phyloP scores from a whole-genome alignment of 1,284 basidiomycete species.

The Sporisorium iseilematis-ciliati region DNA sequence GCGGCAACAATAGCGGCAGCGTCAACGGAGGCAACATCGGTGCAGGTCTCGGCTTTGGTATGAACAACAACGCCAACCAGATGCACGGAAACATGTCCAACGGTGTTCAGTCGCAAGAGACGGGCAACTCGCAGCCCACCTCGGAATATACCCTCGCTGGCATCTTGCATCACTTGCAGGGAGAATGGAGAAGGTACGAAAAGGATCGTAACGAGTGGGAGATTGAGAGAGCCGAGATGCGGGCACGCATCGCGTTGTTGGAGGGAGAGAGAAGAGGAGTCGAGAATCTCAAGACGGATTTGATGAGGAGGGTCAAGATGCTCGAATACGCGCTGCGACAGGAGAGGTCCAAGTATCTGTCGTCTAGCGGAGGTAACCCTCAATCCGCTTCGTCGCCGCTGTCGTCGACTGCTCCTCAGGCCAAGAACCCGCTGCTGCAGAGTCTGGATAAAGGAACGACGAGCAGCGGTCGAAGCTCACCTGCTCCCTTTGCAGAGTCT shows the following conservation, averaged over 20 bases:
- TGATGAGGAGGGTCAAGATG: constrained; percentile 98
- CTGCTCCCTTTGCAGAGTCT: constrained; percentile 36
- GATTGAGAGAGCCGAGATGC: constrained; percentile 98
- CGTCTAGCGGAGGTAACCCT: constrained; percentile 16
- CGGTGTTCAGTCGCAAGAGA: constrained; percentile 47
- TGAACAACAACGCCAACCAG: constrained; percentile 44
- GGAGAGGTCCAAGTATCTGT: constrained; percentile 74
- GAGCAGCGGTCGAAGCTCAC: constrained; percentile 59
- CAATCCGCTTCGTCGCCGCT: constrained; percentile 27
- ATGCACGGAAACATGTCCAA: constrained; percentile 51
- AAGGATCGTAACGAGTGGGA: constrained; percentile 99
- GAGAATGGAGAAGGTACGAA: constrained; percentile 92
- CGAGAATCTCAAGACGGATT: constrained; percentile 95
- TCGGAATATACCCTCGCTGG: constrained; percentile 80
- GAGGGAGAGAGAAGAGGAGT: constrained; percentile 96
- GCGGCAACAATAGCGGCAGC: constrained; percentile 31
- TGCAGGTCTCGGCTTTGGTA: constrained; percentile 41
- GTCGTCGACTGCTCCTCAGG: constrained; percentile 39
- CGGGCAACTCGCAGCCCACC: constrained; percentile 33
- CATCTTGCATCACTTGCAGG: constrained; percentile 96
- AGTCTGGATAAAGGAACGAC: constrained; percentile 48
- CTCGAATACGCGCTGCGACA: constrained; percentile 85
- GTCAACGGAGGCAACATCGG: constrained; percentile 36
- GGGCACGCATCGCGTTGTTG: constrained; percentile 96
- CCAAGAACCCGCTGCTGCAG: constrained; percentile 47